phyloP scores from a whole-genome alignment of 1,284 basidiomycete species.

The Ustilago cynodontis region DNA sequence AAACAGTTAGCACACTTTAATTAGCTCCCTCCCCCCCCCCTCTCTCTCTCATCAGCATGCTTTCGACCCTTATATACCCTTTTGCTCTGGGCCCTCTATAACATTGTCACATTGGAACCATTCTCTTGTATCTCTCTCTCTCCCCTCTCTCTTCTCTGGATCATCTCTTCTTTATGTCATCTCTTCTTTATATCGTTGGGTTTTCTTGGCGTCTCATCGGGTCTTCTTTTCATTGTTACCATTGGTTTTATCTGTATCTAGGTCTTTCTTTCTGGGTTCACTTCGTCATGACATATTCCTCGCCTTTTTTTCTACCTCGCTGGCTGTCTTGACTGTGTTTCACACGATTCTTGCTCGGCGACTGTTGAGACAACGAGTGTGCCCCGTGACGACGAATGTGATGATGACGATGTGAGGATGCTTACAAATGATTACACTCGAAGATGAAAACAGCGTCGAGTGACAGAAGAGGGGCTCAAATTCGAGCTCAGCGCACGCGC shows the following conservation, averaged over 20 bases:
- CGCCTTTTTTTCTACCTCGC: not conserved
- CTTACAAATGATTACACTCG: conserved; percentile 23
- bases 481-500: conserved; percentile 14
- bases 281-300: conserved; percentile 9
- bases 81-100: conserved; percentile 3
- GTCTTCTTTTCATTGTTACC: conserved; percentile 2
- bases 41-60: no score
- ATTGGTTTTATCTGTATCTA: conserved; percentile 1
- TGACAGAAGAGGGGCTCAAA: conserved; percentile 14
- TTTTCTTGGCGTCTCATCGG: no score
- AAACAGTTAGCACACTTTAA: conserved; percentile 9
- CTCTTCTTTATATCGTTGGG: no score
- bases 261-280: conserved; percentile 8
- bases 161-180: not conserved
- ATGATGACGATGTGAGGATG: not conserved
- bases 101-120: not conserved
- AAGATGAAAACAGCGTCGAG: not conserved
- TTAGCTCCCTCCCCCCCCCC: not conserved
- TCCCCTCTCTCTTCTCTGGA: not conserved
- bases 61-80: not conserved
- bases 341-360: not conserved
- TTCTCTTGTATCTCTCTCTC: not conserved
- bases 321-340: not conserved
- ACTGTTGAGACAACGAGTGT: not conserved
- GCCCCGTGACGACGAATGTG: not conserved